These are phyloP conservation scores for Geoglossum cookeanum DNA, from an alignment of 2,329 filamentous ascomycete genomes.

Conservation along the genomic window DNA sequence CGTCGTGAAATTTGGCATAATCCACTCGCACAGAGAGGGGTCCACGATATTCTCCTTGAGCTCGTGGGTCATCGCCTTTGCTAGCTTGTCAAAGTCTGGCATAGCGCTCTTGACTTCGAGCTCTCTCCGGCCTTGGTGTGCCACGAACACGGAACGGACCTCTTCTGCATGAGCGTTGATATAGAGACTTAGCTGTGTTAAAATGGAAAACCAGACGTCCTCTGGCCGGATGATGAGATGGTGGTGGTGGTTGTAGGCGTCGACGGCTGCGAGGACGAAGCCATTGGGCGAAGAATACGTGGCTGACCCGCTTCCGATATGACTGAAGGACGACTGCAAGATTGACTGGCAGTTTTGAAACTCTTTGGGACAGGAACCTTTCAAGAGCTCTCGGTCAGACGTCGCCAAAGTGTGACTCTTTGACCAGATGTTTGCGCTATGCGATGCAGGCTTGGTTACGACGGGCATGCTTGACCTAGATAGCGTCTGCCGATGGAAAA, in stretches of 20 bases:
- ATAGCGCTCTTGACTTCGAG: too few species aligned
- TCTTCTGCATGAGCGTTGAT: neutral
- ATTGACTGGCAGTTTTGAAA: too few species aligned
- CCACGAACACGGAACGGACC: neutral
- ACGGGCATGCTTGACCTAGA: too few species aligned
- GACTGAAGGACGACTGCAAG: too few species aligned
- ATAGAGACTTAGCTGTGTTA: neutral
- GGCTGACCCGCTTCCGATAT: too few species aligned
- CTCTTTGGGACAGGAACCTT: too few species aligned
- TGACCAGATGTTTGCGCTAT: too few species aligned
- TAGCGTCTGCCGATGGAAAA: too few species aligned
- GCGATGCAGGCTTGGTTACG: too few species aligned
- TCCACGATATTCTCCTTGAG: neutral
- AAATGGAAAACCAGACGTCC: neutral
- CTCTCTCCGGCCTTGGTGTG: neutral
- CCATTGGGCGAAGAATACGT: neutral
- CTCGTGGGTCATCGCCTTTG: neutral
- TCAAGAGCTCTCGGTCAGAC: too few species aligned
- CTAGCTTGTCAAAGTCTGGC: neutral
- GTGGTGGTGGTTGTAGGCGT: neutral
- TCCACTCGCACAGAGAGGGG: constrained; percentile 21
- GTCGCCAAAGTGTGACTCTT: too few species aligned
- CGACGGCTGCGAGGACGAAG: neutral
- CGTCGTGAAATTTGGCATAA: constrained; percentile 26
- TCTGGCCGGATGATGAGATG: neutral